Base-by-base conservation (phyloP, 768 basidiomycete genomes). In the Mycena leptocephala region DNA sequence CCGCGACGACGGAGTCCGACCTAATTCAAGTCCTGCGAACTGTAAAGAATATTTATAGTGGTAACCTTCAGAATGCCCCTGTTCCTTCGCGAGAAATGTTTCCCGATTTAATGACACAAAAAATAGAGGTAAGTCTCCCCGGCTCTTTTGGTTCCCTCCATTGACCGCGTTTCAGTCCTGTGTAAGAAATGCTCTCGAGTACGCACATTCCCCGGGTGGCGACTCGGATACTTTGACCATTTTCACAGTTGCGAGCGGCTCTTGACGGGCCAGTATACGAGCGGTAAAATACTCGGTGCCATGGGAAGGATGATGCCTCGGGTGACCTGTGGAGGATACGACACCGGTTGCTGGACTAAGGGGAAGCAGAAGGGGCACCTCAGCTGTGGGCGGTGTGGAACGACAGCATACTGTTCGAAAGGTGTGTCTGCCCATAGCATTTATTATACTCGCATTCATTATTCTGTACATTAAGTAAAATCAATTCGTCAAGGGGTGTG, bases 301-400 rank as follows among this genome's bases (percentile, higher is more conserved):
- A 37, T 68, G 2, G 66, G 66, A 0, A 24, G 16, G 22, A 68
- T 68, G 66, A 68, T 68, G 66, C 66, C 66, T 37, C 56, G 53
- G 66, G 48, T 68, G 3, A 68, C 66, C 3, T 68, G 66, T 16
- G 66, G 51, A 2, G 66, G 66, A 18, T 51, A 56, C 37, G 66
- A 56, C 53, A 68, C 66, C 2, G 66, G 66, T 3, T 68, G 66
- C 66, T 68, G 66, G 66, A 8, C n/a, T 24, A 68, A 68, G n/a
- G 66, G 66, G 35, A 68, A 68, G 20, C 66, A 68, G 53, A 68
- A 68, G n/a, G 53, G 53, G 2, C 66, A 53, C 48, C 51, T 68
- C 14, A 24, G 66, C 6, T 68, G 66, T 24, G 66, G 14, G 53
- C 66, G 66, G 9, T 68, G 66, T n/a, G 66, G 56, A 20, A 68